Base-by-base conservation (phyloP, 1,284 basidiomycete species). In the Inonotus obliquus region DNA sequence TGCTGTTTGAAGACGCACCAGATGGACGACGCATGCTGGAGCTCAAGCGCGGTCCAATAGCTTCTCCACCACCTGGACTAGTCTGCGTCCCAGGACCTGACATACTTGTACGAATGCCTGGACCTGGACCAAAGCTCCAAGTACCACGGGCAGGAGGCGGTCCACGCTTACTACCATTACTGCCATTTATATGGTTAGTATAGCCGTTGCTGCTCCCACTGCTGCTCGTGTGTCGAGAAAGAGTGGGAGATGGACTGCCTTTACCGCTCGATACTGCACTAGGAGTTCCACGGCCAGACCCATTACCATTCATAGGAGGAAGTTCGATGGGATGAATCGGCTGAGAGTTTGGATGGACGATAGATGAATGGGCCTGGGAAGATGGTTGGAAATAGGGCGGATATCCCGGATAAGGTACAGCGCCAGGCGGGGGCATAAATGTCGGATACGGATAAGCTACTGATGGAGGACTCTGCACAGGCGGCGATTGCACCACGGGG, bases 121-220 rank as follows among this genome's bases (percentile, higher is more conserved):
- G 70, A 7, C 86, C 85, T 64, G 88, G 83, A 4, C 86, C 86
- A 69, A 83, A 88, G 67, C 81, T 88, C 86, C 87, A 89, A 6
- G 83, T 74, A 45, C 77, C 74, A 45, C 83, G 78, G 37, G 76
- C 70, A 59, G 78, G 74, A 11, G 77, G 77, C n/a, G 39, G 77
- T n/a, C 75, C 73, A 58, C 74, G 71, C 13, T 74, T 70, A 59
- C 74, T 77, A 5, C 63, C 62, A 17, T 64, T 67, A 27, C 37
- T 41, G 45, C 71, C 70, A 38, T 69, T 69, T 14, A 45, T 23
- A 37, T 48, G 29, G 14, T 59, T 47, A 14, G 54, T 39, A 14
- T 55, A 48, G 7, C 62, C 54, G 45, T 53, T 57, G 58, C 62
- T 57, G 25, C 29, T 57, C n/a, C 60, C 48, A 29, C 54, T 51